Evolutionary conservation across 495 filamentous ascomycete species (phyloP).

Genomic region (Aspergillus incahuasiensis): DNA sequence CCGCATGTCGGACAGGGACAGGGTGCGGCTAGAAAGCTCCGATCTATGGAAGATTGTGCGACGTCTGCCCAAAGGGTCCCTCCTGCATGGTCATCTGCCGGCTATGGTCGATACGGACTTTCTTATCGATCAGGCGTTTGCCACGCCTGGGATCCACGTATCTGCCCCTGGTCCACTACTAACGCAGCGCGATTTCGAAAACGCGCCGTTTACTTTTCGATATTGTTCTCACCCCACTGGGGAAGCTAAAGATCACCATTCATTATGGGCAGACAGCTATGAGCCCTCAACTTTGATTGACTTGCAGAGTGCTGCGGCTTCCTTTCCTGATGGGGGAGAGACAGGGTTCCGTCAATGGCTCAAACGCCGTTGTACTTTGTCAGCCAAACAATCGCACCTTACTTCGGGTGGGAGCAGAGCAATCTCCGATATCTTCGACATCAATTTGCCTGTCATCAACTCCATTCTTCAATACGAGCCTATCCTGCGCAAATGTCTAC

Average conservation of each 20-base stretch:
- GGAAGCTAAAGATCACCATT: constrained; percentile 20
- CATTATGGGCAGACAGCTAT: constrained; percentile 64
- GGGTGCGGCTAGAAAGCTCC: constrained; percentile 72
- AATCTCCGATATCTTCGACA: constrained; percentile 73
- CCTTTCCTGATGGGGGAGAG: constrained; percentile 66
- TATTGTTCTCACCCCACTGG: constrained; percentile 34
- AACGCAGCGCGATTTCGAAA: constrained; percentile 39
- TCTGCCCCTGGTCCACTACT: constrained; percentile 49
- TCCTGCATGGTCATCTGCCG: constrained; percentile 84
- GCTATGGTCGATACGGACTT: constrained; percentile 86
- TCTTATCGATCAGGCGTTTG: constrained; percentile 64
- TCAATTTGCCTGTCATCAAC: constrained; percentile 63
- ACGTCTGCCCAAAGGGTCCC: constrained; percentile 83
- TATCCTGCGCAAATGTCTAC: constrained; percentile 74
- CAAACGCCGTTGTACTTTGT: constrained; percentile 64
- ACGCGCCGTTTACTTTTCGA: constrained; percentile 47
- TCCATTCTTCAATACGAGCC: constrained; percentile 85
- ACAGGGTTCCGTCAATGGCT: constrained; percentile 75
- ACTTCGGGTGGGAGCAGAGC: constrained; percentile 72
- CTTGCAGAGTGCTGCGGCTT: constrained; percentile 59
- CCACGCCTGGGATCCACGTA: constrained; percentile 72
- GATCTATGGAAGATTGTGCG: constrained; percentile 81
- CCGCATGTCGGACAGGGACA: constrained; percentile 82
- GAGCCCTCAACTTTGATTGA: constrained; percentile 49
- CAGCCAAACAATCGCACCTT: constrained; percentile 63